Evolutionary conservation across 1,139 yeast genomes (phyloP).

Genomic region (Scheffersomyces segobiensis): DNA sequence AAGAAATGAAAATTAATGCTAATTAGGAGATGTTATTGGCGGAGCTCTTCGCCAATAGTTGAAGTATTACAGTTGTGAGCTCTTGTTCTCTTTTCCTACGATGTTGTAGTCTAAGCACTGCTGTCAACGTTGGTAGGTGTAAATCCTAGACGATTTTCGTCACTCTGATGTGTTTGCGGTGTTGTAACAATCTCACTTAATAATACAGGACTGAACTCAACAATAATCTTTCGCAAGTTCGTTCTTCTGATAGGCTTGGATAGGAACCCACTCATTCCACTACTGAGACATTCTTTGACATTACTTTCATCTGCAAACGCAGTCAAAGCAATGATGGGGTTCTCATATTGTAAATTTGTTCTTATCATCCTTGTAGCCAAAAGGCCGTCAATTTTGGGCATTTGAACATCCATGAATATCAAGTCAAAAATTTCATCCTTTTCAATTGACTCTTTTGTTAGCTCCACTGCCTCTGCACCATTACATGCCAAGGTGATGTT

Average conservation of each 20-base stretch:
- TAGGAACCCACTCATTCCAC: slow-evolving; percentile 87
- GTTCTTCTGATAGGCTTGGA: slow-evolving; percentile 83
- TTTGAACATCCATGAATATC: slow-evolving; percentile 94
- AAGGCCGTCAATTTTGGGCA: slow-evolving; percentile 91
- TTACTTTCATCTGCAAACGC: slow-evolving; percentile 92
- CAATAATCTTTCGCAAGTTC: slow-evolving; percentile 55
- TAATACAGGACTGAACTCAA: slow-evolving; percentile 41
- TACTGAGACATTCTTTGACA: slow-evolving; percentile 69
- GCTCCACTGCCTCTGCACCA: slow-evolving; percentile 83
- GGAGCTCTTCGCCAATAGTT: background rate
- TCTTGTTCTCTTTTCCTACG: background rate
- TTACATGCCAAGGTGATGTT: slow-evolving; percentile 78
- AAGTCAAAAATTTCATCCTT: slow-evolving; percentile 56
- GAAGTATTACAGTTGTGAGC: background rate
- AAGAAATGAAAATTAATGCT: background rate
- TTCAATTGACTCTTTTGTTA: slow-evolving; percentile 53
- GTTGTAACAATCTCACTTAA: slow-evolving; percentile 29
- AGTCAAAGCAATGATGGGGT: slow-evolving; percentile 89
- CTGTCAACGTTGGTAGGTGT: background rate
- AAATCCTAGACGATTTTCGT: slow-evolving; percentile 15
- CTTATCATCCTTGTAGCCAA: slow-evolving; percentile 78
- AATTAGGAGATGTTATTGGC: background rate
- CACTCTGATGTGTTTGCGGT: slow-evolving; percentile 19
- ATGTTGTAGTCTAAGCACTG: background rate
- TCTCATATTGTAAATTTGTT: slow-evolving; percentile 57